These are phyloP conservation scores for Coemansia sp. DNA, from an alignment of 192 early-diverging fungal genomes.

Conservation along the genomic window DNA sequence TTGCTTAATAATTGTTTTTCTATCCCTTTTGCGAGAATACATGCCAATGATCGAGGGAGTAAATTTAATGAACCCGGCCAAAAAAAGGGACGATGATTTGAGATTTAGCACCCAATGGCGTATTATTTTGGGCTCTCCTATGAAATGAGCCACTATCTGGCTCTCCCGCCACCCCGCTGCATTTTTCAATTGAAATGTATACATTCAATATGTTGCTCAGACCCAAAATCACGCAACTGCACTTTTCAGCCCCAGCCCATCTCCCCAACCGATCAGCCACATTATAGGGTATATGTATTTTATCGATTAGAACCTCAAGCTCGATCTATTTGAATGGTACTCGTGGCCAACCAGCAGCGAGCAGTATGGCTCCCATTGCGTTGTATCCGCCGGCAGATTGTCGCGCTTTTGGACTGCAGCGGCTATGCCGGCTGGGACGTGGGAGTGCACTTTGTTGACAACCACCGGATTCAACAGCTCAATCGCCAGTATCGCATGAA, in stretches of 20 bases:
- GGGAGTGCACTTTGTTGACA: conserved; percentile 58
- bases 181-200: neutral
- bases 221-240: neutral
- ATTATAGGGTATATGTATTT: neutral
- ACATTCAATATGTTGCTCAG: neutral
- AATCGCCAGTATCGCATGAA: conserved; percentile 58
- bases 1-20: conserved; percentile 3
- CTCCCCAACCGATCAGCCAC: neutral
- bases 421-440: conserved; percentile 63
- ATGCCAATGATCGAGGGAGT: conserved; percentile 4
- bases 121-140: neutral
- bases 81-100: too few species aligned
- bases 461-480: conserved; percentile 53
- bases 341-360: conserved; percentile 44
- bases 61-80: neutral
- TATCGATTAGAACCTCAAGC: neutral
- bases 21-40: neutral
- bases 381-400: conserved; percentile 31
- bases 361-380: conserved; percentile 46
- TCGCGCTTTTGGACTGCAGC: conserved; percentile 51
- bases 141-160: neutral
- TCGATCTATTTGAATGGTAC: conserved; percentile 26
- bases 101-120: too few species aligned
- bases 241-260: too few species aligned
- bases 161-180: neutral